phyloP scores from a whole-genome alignment of 2,329 filamentous ascomycete genomes.

The Ophiostoma australiae region DNA sequence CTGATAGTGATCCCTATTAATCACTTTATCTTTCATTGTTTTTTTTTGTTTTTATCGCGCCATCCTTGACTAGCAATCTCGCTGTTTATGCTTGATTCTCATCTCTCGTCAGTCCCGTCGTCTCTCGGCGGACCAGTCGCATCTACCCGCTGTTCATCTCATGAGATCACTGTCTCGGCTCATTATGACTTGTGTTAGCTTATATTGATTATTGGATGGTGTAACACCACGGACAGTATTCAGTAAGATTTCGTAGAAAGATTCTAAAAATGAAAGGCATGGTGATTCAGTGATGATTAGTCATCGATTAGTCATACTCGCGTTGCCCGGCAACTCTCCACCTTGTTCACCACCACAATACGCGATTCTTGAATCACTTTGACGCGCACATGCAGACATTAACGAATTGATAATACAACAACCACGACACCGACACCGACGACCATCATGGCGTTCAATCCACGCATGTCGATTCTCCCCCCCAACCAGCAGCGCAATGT shows the following conservation, averaged over 20 bases:
- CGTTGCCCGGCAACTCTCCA: conserved; percentile 28
- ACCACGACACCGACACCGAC: not conserved
- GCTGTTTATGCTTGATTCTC: not conserved
- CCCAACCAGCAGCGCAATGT: conserved; percentile 45
- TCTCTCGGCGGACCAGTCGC: not conserved
- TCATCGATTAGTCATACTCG: not conserved
- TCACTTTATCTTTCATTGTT: not conserved
- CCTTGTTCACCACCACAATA: conserved; percentile 21
- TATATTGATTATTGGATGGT: too few species aligned
- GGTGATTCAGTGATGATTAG: not conserved
- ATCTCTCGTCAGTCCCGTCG: not conserved
- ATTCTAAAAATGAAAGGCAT: too few species aligned
- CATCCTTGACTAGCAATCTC: not conserved
- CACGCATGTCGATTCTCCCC: conserved; percentile 57
- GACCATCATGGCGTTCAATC: conserved; percentile 51
- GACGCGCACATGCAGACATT: not conserved
- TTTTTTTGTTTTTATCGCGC: too few species aligned
- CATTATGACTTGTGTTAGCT: too few species aligned
- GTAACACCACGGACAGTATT: not conserved
- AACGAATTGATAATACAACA: not conserved
- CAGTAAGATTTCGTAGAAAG: too few species aligned
- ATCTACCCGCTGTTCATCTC: conserved; percentile 9
- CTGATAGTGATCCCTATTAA: not conserved
- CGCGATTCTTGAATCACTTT: conserved; percentile 4
- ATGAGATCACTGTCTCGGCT: not conserved